These are phyloP conservation scores for Cyberlindnera euphorbiae DNA, from an alignment of 805 yeast species.

Conservation along the genomic window DNA sequence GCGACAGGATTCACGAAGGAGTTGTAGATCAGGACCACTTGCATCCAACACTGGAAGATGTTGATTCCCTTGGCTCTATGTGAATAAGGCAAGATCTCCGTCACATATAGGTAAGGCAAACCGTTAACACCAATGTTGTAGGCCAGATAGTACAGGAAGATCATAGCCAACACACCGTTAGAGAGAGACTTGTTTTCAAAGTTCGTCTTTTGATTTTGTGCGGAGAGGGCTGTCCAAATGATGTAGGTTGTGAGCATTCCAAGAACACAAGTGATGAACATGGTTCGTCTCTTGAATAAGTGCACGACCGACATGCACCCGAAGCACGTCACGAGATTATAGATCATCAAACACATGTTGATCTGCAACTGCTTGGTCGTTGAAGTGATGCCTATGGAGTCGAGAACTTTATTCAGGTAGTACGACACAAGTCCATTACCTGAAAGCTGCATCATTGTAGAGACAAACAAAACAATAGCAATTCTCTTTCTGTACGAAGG, in stretches of 20 bases:
- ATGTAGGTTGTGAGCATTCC: conserved; percentile 33
- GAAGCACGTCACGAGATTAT: conserved; percentile 32
- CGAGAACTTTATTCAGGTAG: conserved; percentile 44
- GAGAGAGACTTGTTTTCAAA: conserved; percentile 35
- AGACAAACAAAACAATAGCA: conserved; percentile 29
- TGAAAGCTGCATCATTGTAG: conserved; percentile 37
- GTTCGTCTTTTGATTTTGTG: conserved; percentile 35
- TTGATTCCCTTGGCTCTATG: conserved; percentile 25
- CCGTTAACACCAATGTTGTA: conserved; percentile 41
- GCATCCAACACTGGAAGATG: conserved; percentile 11
- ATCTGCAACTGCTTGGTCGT: conserved; percentile 38
- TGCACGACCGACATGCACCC: conserved; percentile 20
- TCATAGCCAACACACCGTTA: conserved; percentile 43
- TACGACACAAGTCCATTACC: conserved; percentile 37
- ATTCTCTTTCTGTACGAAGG: conserved; percentile 37
- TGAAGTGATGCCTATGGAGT: conserved; percentile 47
- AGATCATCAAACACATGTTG: conserved; percentile 44
- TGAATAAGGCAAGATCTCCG: conserved; percentile 34
- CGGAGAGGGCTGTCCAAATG: conserved; percentile 43
- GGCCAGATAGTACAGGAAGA: conserved; percentile 37
- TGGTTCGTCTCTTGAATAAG: conserved; percentile 31
- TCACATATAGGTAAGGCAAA: conserved; percentile 38
- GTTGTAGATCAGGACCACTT: conserved; percentile 24
- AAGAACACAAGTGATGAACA: conserved; percentile 30
- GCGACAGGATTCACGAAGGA: conserved; percentile 34